Evolutionary conservation across 164 flowering plant species (phyloP).

Genomic region (Dillenia turbinata): DNA sequence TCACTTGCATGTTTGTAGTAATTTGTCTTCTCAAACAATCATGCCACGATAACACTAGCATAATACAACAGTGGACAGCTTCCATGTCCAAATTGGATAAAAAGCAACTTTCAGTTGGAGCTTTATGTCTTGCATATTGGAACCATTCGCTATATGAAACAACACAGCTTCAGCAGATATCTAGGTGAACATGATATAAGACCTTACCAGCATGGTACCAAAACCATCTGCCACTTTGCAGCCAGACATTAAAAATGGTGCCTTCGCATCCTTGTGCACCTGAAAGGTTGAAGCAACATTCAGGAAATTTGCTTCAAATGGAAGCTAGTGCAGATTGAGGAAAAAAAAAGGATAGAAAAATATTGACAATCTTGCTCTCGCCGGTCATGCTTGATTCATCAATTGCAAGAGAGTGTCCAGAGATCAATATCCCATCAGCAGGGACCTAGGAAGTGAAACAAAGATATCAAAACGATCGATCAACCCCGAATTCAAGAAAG

Average conservation of each 20-base stretch:
- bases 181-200: neutral
- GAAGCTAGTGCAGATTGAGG: neutral
- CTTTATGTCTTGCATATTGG: no score
- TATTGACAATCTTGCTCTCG: conserved; percentile 88
- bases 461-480: no score
- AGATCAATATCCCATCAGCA: conserved; percentile 81
- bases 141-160: no score
- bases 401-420: conserved; percentile 87
- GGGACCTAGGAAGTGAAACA: conserved; percentile 51
- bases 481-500: conserved; percentile 3
- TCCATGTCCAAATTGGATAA: no score
- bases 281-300: conserved; percentile 18
- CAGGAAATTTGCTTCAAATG: neutral
- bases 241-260: conserved; percentile 95
- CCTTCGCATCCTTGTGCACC: conserved; percentile 71
- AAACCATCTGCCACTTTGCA: conserved; percentile 98
- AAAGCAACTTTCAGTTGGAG: no score
- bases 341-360: neutral
- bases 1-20: no score
- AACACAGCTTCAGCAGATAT: no score
- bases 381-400: conserved; percentile 99
- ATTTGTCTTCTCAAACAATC: no score
- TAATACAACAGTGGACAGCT: no score
- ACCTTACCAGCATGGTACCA: conserved; percentile 89
- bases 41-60: no score